phyloP scores from a whole-genome alignment of 2,329 filamentous ascomycete species.

The Pseudogymnoascus sp. region DNA sequence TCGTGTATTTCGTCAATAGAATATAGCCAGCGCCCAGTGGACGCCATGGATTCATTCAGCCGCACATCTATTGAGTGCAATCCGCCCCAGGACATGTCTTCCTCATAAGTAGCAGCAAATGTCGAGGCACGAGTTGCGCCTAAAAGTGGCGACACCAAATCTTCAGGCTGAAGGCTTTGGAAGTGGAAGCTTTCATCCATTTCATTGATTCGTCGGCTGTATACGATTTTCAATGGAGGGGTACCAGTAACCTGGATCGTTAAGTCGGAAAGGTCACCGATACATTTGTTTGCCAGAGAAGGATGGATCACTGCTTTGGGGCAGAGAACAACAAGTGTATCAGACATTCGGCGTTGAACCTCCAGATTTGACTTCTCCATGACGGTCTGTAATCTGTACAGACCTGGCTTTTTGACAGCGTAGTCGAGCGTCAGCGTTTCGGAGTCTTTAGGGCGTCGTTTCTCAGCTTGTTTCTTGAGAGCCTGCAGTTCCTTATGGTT shows the following conservation, averaged over 20 bases:
- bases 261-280: slow-evolving; percentile 80
- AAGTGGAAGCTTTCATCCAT: slow-evolving; percentile 80
- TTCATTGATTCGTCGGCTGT: slow-evolving; percentile 79
- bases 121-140: slow-evolving; percentile 48
- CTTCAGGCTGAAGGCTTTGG: slow-evolving; percentile 87
- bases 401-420: slow-evolving; percentile 73
- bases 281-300: slow-evolving; percentile 62
- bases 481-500: slow-evolving; percentile 64
- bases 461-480: slow-evolving; percentile 60
- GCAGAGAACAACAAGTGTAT: slow-evolving; percentile 79
- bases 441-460: slow-evolving; percentile 54
- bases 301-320: slow-evolving; percentile 68
- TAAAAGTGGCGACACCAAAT: slow-evolving; percentile 70
- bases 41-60: slow-evolving; percentile 80
- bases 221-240: slow-evolving; percentile 84
- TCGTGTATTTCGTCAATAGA: slow-evolving; percentile 88
- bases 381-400: slow-evolving; percentile 78
- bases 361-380: slow-evolving; percentile 91
- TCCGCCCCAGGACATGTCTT: slow-evolving; percentile 74
- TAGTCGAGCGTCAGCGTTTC: slow-evolving; percentile 62
- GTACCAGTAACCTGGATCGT: slow-evolving; percentile 78
- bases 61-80: slow-evolving; percentile 68
- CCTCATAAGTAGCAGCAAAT: slow-evolving; percentile 48
- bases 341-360: slow-evolving; percentile 66
- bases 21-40: slow-evolving; percentile 78